Evolutionary conservation across 306 rosid species (phyloP), one percentile per base, ranked within the genome.

Genomic region (Corylus avellana): DNA sequence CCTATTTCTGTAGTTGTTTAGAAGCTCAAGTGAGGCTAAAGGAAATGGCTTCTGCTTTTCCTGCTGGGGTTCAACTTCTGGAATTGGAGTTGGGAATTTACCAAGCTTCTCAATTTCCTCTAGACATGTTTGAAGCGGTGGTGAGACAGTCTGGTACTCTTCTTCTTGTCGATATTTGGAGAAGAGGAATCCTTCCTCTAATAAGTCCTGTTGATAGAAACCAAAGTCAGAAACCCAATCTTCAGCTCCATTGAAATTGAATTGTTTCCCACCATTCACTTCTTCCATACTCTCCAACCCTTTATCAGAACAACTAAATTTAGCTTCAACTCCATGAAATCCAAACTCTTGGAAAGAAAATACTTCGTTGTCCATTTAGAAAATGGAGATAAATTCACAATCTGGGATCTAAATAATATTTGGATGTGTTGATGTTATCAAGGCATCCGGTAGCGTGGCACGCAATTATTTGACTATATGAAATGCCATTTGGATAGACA

Each of bases 1-100:
- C 18, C 88, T 85, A 12, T 82, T 82, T 44, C 89, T 85, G 27
- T 86, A 79, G 62, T 80, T 85, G 71, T 80, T 88, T 67, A 90
- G 83, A 42, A 92, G 85, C 75, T 85, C 87, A 75, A 90, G 85
- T 17, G 92, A 47, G 37, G 91, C 87, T 53, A 87, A 79, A 64
- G 82, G 78, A 29, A 85, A 58, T 16, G 63, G 46, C 22, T 20
- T n/a, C 46, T 2, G 70, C 44, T 83, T 79, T 0, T 56, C 44
- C 68, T 84, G 82, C 80, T 71, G 57, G 44, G 80, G 16, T 75
- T 81, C 79, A 66, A 55, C 32, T n/a, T 66, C 47, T 48, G 85
- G 85, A 69, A 55, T 17, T 55, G 12, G 29, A 71, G 82, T 51
- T 66, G 74, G 59, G 73, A 29, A 53, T 59, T 78, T 75, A 29